These are phyloP conservation scores for Neurospora sp. DNA, from an alignment of 495 filamentous ascomycete species.

Conservation along the genomic window DNA sequence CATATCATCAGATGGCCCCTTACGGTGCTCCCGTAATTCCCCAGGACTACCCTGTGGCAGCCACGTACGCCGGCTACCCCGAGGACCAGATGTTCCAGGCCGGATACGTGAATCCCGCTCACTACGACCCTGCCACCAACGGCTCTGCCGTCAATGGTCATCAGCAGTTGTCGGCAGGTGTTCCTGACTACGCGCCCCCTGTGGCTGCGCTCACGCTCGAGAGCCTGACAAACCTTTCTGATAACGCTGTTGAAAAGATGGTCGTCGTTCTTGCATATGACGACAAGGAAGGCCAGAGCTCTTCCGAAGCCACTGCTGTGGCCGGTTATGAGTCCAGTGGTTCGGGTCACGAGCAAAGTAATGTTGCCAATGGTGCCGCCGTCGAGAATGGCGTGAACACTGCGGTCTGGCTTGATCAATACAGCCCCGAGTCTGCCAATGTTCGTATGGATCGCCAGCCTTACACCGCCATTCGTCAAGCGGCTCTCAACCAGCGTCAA, in stretches of 20 bases:
- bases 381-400: neutral
- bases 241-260: slow-evolving; percentile 43
- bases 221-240: slow-evolving; percentile 36
- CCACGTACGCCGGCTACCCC: slow-evolving; percentile 9
- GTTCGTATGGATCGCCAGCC: slow-evolving; percentile 39
- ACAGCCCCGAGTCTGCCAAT: neutral
- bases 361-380: slow-evolving; percentile 5
- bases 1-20: slow-evolving; percentile 3
- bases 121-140: slow-evolving; percentile 24
- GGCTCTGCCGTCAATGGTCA: slow-evolving; percentile 34
- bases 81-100: slow-evolving; percentile 16
- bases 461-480: slow-evolving; percentile 44
- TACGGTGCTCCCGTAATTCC: slow-evolving; percentile 5
- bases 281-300: slow-evolving; percentile 6
- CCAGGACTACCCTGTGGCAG: slow-evolving; percentile 3
- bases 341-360: neutral
- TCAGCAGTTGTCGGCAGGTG: slow-evolving; percentile 56
- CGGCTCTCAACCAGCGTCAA: slow-evolving; percentile 48
- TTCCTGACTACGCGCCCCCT: slow-evolving; percentile 66
- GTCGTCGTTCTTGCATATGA: slow-evolving; percentile 12
- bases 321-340: slow-evolving; percentile 9
- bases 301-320: slow-evolving; percentile 5
- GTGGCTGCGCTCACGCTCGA: slow-evolving; percentile 33
- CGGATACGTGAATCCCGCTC: slow-evolving; percentile 25
- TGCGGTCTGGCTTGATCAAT: slow-evolving; percentile 10